Base-by-base conservation (phyloP, 2,329 filamentous ascomycete genomes). In the Stachybotrys echinatus region DNA sequence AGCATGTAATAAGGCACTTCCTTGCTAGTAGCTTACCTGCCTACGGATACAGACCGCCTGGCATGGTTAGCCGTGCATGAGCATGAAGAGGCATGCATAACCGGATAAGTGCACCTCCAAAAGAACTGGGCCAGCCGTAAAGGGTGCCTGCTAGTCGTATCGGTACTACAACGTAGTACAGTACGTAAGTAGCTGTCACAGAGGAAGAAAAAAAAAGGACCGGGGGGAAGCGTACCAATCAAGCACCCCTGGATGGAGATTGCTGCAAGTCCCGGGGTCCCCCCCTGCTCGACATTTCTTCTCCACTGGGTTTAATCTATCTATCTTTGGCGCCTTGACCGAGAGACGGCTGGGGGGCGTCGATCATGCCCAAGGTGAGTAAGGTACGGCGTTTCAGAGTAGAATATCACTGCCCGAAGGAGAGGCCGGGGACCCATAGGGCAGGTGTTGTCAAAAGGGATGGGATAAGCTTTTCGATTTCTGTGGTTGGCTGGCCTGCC, bases 391-490 rank as follows among this genome's bases (percentile, higher is more conserved):
- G 66, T 69, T 69, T 69, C 66, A 69, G 57, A 62, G 50, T 38
- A 18, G 61, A 55, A 31, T 42, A 68, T 66, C 64, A 58, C 57
- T 65, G 52, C 65, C 56, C 20, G 23, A 60, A 56, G 51, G 48
- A 54, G 62, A n/a, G 14, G 61, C 54, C 48, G 51, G 20, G 48
- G 42, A 49, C 23, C 54, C 50, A 52, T 58, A 44, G 51, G 48
- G 50, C 53, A 34, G 59, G 55, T 54, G 59, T 62, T 67, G 64
- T 66, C 63, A 65, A 66, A 65, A 40, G 19, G 38, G 27, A 62
- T 62, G 38, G 58, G 65, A 68, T 65, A 69, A 67, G 66, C 66
- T 69, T 68, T 68, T 45, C 27, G 27, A 34, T 34, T 34, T 14
- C 27, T 34, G 27, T 34, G 27, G 60, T 62, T 58, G 62, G 57